Percentiles rank a stretch among this genome's conserved stretches.
phyloP scores from a whole-genome alignment of 257 asterid genomes.

The Solanum pennellii region DNA sequence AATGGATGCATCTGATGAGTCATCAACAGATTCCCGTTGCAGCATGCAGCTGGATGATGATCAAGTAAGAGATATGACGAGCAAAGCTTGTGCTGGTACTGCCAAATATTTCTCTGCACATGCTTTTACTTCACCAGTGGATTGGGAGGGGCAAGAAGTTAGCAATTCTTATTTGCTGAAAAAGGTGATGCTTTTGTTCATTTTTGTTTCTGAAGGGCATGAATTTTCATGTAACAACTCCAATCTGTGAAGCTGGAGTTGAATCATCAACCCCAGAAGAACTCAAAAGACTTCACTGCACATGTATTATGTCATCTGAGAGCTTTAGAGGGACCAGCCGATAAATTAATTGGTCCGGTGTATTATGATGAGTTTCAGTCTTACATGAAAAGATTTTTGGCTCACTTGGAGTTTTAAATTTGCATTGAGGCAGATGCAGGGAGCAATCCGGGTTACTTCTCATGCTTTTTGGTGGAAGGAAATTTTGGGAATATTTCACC shows the following conservation, averaged over 20 bases:
- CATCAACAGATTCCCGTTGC: constrained; percentile 10
- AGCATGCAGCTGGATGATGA: constrained; percentile 10
- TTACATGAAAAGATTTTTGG: background rate
- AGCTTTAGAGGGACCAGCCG: background rate
- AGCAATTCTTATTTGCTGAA: background rate
- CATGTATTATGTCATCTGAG: background rate
- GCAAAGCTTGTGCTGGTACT: background rate
- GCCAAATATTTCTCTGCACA: background rate
- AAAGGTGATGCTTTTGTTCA: constrained; percentile 16
- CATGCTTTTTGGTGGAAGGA: constrained; percentile 1
- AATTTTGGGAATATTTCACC: constrained; percentile 1
- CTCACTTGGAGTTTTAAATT: background rate
- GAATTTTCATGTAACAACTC: background rate
- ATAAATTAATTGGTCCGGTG: background rate
- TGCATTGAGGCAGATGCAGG: constrained; percentile 1
- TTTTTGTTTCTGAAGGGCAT: background rate
- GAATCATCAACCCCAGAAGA: background rate
- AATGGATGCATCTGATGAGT: background rate
- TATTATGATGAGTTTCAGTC: background rate
- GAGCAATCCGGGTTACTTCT: background rate
- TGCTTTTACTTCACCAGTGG: background rate
- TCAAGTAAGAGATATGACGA: constrained; percentile 4
- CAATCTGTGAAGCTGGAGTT: background rate
- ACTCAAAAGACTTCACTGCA: background rate
- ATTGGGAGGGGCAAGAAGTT: background rate